Base-by-base conservation (phyloP, 1,139 yeast genomes). In the Magnusiomyces starmeri region DNA sequence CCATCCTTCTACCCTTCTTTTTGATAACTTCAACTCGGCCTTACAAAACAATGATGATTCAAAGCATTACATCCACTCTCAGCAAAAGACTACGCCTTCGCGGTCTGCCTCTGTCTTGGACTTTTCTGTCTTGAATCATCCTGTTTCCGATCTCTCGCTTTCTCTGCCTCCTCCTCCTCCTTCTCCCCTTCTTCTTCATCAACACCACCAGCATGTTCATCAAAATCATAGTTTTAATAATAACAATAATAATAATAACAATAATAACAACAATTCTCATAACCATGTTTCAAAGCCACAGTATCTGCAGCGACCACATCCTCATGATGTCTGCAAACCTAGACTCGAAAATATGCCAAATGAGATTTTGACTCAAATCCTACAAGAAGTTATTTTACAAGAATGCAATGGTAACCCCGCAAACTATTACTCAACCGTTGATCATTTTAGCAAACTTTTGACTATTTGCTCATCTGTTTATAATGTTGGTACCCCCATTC, bases 401-500 rank as follows among this genome's bases (percentile, higher is more conserved):
- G 52, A 54, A 12, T 46, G 53, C 40, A 29, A 48, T 45, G 57
- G 56, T 51, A 53, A 53, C 32, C 54, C 54, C 2, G 54, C 60
- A 54, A 29, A 57, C 46, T 50, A 56, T 57, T 46, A 52, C 54
- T 37, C 61, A 46, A 51, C 59, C 48, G 54, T 54, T 35, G 42
- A 50, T 47, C 43, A 51, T 55, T 56, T 63, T 57, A 57, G 68
- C 47, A 47, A 61, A 49, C 49, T 68, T 54, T 57, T 66, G 51
- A 54, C 68, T 42, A 60, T 67, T 3, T 68, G 70, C 55, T 64
- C 60, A 40, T 57, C 65, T 24, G 62, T 70, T 51, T 67, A 69
- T 57, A 66, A 66, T 51, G 65, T 64, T 2, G 74, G 72, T 24
- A 59, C 66, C 44, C 70, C 70, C 1, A 60, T 79, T 56, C 70